Evolutionary conservation across 2,329 filamentous ascomycete species (phyloP).

Genomic region (Helotiales sp.): DNA sequence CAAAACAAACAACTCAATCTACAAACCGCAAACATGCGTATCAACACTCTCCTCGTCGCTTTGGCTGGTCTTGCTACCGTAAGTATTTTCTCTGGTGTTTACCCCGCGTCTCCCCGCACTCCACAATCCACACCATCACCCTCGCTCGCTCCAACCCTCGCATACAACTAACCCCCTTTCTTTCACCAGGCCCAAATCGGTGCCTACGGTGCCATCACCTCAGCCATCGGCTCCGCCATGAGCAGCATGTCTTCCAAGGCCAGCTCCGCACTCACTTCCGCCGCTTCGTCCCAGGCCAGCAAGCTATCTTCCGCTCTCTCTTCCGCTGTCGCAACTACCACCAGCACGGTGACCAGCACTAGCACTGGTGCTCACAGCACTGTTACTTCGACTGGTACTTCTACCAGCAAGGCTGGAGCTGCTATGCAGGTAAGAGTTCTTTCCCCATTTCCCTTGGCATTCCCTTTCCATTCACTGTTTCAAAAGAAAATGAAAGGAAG

Average conservation of each 20-base stretch:
- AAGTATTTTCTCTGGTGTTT: too few relatives aligned
- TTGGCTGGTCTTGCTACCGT: background rate
- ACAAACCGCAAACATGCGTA: background rate
- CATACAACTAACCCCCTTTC: too few relatives aligned
- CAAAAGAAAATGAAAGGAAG: too few relatives aligned
- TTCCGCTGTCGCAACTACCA: background rate
- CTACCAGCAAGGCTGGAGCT: background rate
- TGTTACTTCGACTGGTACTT: background rate
- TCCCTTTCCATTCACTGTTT: too few relatives aligned
- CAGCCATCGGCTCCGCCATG: too few relatives aligned
- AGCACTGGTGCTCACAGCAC: background rate
- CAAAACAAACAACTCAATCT: background rate
- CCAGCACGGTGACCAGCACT: background rate
- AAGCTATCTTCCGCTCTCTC: background rate
- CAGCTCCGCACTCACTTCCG: too few relatives aligned
- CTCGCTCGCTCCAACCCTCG: background rate
- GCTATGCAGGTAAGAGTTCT: background rate
- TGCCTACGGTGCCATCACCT: too few relatives aligned
- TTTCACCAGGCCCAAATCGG: too few relatives aligned
- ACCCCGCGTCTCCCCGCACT: background rate
- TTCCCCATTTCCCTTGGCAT: background rate
- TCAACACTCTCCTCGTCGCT: background rate
- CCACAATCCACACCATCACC: background rate
- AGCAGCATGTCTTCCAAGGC: too few relatives aligned
- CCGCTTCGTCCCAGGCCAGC: background rate